Evolutionary conservation across 2,329 filamentous ascomycete genomes (phyloP), one percentile per base, ranked within the genome.

Genomic region (Ophioceras dolichostomum): DNA sequence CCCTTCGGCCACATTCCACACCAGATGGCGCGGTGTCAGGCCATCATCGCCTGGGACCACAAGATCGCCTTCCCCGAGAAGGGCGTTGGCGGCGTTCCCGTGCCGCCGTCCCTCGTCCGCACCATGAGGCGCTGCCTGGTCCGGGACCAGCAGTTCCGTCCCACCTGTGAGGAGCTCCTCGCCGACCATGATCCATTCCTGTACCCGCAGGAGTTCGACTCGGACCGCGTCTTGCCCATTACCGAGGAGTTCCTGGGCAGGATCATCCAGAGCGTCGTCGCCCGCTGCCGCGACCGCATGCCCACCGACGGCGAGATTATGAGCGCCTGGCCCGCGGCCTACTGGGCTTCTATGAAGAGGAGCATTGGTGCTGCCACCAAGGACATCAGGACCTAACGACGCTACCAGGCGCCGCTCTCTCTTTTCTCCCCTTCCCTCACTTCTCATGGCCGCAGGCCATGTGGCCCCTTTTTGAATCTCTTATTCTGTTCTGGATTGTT

Each of bases 1-100:
- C 91, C 91, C 0, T 98, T 98, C 52, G 87, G 81, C 12, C 88
- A 96, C 54, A 93, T 98, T 47, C 67, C 76, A 41, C 91, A 89
- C 58, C 84, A 80, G 51, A 84, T 94, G 64, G 77, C 83, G 27
- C 79, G 86, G 17, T 91, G 93, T 55, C 79, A 86, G 57, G 83
- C 84, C 41, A 91, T 93, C 52, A 83, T 87, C 47, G 84, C 89
- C 56, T 83, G 76, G 58, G 70, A 77, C 39, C 76, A 87, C 55
- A 56, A 60, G 5, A 84, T 93, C 50, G 73, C 84, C 39, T 91
- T 79, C 49, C 80, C 80, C 0, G 67, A 76, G 1, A 65, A 70
- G 3, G 84, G 79, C 10, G 63, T 87, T 36, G 84, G 84, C 31
- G 79, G 67, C 37, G 64, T 68, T 1, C 60, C 63, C 0, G 73